Conservation (phyloP, 257 asterid species). For the Solanum raphanifolium region DNA sequence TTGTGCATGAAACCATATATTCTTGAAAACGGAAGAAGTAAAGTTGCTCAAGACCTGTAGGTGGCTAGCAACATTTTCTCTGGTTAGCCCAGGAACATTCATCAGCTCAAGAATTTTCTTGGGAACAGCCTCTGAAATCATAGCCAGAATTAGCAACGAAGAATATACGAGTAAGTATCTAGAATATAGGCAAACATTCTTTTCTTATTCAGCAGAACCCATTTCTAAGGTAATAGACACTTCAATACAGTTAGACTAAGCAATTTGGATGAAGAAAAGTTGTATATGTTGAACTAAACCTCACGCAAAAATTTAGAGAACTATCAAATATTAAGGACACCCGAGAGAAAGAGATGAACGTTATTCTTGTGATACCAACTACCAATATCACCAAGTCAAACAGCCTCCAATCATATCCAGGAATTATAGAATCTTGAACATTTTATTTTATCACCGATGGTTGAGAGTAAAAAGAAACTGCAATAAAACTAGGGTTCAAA, state of each 20-base stretch:
- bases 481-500: neutral
- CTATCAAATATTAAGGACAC: neutral
- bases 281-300: neutral
- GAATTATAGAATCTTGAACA: neutral
- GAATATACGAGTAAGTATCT: neutral
- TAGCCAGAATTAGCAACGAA: neutral
- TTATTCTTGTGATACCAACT: neutral
- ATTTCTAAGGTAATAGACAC: neutral
- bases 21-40: neutral
- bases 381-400: neutral
- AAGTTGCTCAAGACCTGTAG: conserved; percentile 53
- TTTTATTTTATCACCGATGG: neutral
- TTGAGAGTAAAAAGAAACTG: neutral
- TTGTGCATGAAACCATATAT: neutral
- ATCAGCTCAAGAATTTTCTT: conserved; percentile 86
- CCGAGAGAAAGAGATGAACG: neutral
- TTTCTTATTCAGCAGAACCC: neutral
- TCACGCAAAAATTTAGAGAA: neutral
- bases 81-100: conserved; percentile 92
- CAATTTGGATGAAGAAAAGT: neutral
- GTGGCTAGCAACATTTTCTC: conserved; percentile 98
- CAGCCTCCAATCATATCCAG: neutral
- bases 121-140: conserved; percentile 87
- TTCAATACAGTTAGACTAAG: neutral
- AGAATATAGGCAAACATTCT: neutral